These are phyloP conservation scores for Gaultheria prostrata DNA, from an alignment of 148 eudicot species.

Conservation along the genomic window DNA sequence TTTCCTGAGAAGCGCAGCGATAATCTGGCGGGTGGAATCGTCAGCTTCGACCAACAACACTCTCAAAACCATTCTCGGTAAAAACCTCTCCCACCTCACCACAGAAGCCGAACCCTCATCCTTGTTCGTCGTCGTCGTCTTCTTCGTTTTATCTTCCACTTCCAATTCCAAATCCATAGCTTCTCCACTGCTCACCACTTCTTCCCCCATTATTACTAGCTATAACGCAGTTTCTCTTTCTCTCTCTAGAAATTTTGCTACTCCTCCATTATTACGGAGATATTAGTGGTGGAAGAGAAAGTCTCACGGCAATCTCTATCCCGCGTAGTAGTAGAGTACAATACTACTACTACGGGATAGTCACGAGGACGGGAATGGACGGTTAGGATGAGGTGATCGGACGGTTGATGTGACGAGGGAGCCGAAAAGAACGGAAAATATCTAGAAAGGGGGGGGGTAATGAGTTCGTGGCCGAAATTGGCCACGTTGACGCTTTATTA, in stretches of 20 bases:
- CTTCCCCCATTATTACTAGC: slow-evolving; percentile 38
- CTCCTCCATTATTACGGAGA: not conserved
- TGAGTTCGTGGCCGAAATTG: slow-evolving; percentile 25
- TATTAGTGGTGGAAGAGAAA: not conserved
- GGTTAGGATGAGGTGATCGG: not conserved
- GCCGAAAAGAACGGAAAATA: slow-evolving; percentile 5
- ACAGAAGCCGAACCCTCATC: slow-evolving; percentile 31
- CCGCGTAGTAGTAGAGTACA: no score
- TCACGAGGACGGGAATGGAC: not conserved
- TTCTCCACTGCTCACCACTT: slow-evolving; percentile 37
- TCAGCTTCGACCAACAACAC: slow-evolving; percentile 83
- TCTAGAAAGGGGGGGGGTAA: not conserved
- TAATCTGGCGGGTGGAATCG: slow-evolving; percentile 84
- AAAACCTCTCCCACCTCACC: slow-evolving; percentile 59
- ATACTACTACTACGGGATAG: no score
- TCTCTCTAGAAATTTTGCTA: not conserved
- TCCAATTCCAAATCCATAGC: slow-evolving; percentile 28
- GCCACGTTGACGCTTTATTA: slow-evolving; percentile 10
- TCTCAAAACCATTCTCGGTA: slow-evolving; percentile 54
- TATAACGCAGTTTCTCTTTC: not conserved
- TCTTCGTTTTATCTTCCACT: not conserved
- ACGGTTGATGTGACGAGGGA: not conserved
- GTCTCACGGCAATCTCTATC: not conserved
- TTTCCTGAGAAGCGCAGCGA: slow-evolving; percentile 84
- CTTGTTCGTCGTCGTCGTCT: slow-evolving; percentile 1